Evolutionary conservation across 2,329 filamentous ascomycete species (phyloP).

Genomic region (Aspergillus clavatus): DNA sequence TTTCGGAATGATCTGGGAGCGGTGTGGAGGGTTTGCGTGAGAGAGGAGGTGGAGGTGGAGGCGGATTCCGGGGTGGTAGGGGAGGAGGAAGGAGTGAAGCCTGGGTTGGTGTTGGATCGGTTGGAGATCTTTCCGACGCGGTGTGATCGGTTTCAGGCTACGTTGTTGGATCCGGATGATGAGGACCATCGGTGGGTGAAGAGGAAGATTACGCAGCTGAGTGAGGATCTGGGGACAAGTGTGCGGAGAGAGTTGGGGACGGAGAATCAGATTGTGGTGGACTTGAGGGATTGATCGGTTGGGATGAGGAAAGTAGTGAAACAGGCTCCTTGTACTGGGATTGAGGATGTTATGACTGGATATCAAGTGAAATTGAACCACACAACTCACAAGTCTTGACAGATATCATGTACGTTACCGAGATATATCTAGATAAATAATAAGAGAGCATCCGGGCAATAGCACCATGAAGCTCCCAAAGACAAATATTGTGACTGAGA

Average conservation of each 20-base stretch:
- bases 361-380: too few species aligned
- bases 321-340: too few species aligned
- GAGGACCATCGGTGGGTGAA: slow-evolving; percentile 31
- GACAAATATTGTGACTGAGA: background rate
- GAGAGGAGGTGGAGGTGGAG: slow-evolving; percentile 3
- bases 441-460: background rate
- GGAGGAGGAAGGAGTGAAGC: background rate
- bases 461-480: background rate
- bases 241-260: slow-evolving; percentile 19
- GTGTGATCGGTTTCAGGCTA: slow-evolving; percentile 31
- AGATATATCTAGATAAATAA: background rate
- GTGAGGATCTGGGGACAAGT: slow-evolving; percentile 25
- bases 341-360: too few species aligned
- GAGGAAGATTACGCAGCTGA: slow-evolving; percentile 25
- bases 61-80: too few species aligned
- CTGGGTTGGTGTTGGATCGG: slow-evolving; percentile 18
- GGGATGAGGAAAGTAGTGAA: too few species aligned
- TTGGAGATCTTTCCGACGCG: slow-evolving; percentile 36
- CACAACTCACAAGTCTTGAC: background rate
- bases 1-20: slow-evolving; percentile 40
- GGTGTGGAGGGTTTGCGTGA: slow-evolving; percentile 35
- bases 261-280: slow-evolving; percentile 13
- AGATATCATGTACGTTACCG: background rate
- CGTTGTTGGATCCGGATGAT: slow-evolving; percentile 26
- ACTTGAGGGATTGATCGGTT: background rate